A percentile compares a stretch with the other conserved stretches of the same genome.
These are phyloP conservation scores for Austropuccinia psidii DNA, from an alignment of 1,284 basidiomycete genomes.

Conservation along the genomic window DNA sequence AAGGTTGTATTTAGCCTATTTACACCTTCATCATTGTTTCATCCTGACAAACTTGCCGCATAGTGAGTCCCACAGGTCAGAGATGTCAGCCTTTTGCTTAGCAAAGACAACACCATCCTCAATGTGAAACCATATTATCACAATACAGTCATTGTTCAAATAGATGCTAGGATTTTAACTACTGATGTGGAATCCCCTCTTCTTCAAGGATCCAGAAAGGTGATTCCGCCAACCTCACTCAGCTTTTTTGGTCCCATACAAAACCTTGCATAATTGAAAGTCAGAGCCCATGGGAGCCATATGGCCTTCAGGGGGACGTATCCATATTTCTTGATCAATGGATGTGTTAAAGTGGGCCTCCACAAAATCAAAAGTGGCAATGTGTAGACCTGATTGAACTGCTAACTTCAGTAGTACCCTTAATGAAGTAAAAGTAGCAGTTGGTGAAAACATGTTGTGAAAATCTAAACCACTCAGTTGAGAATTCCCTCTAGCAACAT, in stretches of 20 bases:
- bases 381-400: background rate
- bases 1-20: too few relatives aligned
- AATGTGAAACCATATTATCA: too few relatives aligned
- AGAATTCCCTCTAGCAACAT: conserved; percentile 2
- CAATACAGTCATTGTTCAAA: too few relatives aligned
- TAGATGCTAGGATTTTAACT: too few relatives aligned
- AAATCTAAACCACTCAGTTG: background rate
- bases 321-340: conserved; percentile 4
- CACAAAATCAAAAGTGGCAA: conserved; percentile 11
- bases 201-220: too few relatives aligned
- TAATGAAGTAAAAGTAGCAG: conserved; percentile 8
- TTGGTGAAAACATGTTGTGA: conserved; percentile 2
- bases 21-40: too few relatives aligned
- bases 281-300: background rate
- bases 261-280: background rate
- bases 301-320: background rate
- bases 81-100: too few relatives aligned
- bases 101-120: too few relatives aligned
- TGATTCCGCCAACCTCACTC: background rate
- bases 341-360: conserved; percentile 5
- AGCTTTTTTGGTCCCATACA: conserved; percentile 12
- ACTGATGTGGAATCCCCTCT: too few relatives aligned
- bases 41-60: too few relatives aligned
- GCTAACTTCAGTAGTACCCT: background rate
- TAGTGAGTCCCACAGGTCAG: too few relatives aligned